phyloP scores from a whole-genome alignment of 1,284 basidiomycete species.

The Athelia sp. region DNA sequence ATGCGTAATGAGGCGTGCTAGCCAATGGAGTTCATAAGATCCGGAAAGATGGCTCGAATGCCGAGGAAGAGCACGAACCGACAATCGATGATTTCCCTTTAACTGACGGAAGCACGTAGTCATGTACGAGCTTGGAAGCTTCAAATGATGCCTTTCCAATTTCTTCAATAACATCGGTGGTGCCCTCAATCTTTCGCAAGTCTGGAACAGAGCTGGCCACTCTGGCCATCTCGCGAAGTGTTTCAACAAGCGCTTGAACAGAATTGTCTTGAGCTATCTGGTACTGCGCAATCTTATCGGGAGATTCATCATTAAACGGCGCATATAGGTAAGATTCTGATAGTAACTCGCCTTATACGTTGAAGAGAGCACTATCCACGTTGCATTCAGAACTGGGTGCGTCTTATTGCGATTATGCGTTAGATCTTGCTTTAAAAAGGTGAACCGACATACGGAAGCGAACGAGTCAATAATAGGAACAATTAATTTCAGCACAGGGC shows the following conservation, averaged over 20 bases:
- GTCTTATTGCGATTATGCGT: background rate
- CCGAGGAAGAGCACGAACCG: background rate
- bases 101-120: background rate
- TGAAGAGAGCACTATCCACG: background rate
- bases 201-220: background rate
- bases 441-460: background rate
- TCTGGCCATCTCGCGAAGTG: background rate
- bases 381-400: background rate
- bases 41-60: background rate
- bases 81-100: too few relatives aligned
- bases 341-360: constrained; percentile 1
- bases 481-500: background rate
- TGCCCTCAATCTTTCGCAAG: background rate
- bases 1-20: background rate
- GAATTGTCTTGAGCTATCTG: background rate
- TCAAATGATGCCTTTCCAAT: background rate
- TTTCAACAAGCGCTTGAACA: background rate
- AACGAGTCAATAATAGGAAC: background rate
- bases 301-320: background rate
- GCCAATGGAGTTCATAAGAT: background rate
- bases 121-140: background rate
- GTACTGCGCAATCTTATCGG: background rate
- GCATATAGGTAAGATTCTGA: background rate
- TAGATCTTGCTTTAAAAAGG: background rate
- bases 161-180: background rate